These are phyloP conservation scores for Tylopilus subfusipes DNA, from an alignment of 768 basidiomycete species.

Conservation along the genomic window DNA sequence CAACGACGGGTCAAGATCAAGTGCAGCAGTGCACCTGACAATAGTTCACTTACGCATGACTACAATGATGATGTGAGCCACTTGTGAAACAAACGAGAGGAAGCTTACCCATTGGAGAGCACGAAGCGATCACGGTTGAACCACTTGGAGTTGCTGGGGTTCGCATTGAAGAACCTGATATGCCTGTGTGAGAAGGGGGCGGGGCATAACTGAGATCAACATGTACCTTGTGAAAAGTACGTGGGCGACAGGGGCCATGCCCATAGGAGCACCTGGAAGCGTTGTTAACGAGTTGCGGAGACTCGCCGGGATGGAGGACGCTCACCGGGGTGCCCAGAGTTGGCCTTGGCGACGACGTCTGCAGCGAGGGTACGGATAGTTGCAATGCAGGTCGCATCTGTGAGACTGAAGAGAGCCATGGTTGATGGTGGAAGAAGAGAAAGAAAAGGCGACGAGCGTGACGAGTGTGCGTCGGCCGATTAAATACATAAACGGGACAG, in stretches of 20 bases:
- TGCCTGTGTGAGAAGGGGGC: neutral
- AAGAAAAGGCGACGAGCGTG: constrained; percentile 4
- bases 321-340: constrained; percentile 86
- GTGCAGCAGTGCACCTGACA: neutral
- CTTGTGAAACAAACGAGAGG: neutral
- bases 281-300: constrained; percentile 5
- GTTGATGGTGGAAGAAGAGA: constrained; percentile 9
- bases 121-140: constrained; percentile 97
- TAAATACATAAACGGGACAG: constrained; percentile 8
- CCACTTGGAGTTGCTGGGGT: constrained; percentile 89
- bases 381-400: constrained; percentile 60
- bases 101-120: constrained; percentile 83
- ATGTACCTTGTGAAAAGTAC: constrained; percentile 71
- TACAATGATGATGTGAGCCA: constrained; percentile 27
- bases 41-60: constrained; percentile 62
- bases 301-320: neutral
- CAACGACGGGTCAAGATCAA: constrained; percentile 3
- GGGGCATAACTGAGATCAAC: neutral
- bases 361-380: constrained; percentile 76
- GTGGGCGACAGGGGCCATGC: constrained; percentile 83
- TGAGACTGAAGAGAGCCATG: constrained; percentile 40
- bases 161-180: constrained; percentile 77
- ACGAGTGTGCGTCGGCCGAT: neutral
- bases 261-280: constrained; percentile 81
- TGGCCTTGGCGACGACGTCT: constrained; percentile 79